Evolutionary conservation across 768 basidiomycete species (phyloP).

Genomic region (Mycena albidolilacea): DNA sequence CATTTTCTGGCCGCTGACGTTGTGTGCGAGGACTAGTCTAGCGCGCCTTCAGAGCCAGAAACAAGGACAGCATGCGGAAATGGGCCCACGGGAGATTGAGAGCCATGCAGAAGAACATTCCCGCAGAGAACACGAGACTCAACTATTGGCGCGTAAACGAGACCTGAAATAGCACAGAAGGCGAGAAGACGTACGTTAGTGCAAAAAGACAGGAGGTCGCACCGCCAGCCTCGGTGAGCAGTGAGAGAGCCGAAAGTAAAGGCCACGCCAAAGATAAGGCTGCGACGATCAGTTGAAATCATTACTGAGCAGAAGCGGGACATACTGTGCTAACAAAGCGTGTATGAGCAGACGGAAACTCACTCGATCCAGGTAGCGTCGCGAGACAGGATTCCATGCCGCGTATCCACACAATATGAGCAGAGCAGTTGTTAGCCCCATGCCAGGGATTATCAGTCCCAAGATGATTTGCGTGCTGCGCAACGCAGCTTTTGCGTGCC

Average conservation of each 20-base stretch:
- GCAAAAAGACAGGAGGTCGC: not conserved
- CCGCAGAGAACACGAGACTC: constrained; percentile 17
- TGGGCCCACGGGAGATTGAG: constrained; percentile 17
- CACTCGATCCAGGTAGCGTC: constrained; percentile 20
- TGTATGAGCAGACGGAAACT: constrained; percentile 24
- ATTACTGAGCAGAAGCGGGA: not conserved
- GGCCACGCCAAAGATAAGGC: not conserved
- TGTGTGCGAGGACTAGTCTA: constrained; percentile 7
- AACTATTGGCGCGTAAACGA: not conserved
- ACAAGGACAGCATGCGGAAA: too few relatives aligned
- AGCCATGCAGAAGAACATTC: constrained; percentile 26
- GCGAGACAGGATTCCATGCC: constrained; percentile 13
- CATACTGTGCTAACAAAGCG: constrained; percentile 16
- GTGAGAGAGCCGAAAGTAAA: not conserved
- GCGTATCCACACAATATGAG: constrained; percentile 12
- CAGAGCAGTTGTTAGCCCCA: not conserved
- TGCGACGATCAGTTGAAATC: not conserved
- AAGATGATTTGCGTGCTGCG: not conserved
- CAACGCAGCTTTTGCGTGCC: not conserved
- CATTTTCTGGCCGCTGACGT: constrained; percentile 5
- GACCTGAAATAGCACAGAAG: too few relatives aligned
- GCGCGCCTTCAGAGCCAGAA: not conserved
- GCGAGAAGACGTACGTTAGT: not conserved
- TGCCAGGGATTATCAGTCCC: constrained; percentile 14
- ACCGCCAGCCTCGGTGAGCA: not conserved